Base-by-base conservation (phyloP, 1,284 basidiomycete genomes). In the Exobasidium rhododendri region DNA sequence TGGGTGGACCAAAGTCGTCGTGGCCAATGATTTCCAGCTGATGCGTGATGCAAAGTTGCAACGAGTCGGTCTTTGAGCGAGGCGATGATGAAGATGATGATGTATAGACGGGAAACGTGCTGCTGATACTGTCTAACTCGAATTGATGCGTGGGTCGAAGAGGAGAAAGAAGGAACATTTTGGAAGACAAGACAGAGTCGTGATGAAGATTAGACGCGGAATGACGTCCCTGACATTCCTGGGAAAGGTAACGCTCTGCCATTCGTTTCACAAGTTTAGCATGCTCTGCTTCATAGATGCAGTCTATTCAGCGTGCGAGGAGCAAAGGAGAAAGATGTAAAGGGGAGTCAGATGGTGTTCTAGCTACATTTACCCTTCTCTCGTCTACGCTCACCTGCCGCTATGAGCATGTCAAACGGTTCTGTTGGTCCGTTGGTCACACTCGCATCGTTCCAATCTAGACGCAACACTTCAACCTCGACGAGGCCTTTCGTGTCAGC, bases 1-100 rank as follows among this genome's bases (percentile, higher is more conserved):
- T 60, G 7, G 63, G 62, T 5, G 63, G 51, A 11, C 63, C 63
- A 49, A 65, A 65, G 44, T 65, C 62, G 11, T 65, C 63, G n/a
- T 30, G 54, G 20, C 61, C 59, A 22, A 30, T 35, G 20, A 63
- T 13, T 13, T 64, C 54, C 20, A 45, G 43, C 49, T 44, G 47
- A 20, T 20, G 13, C 28, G 35, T 45, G 28, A 64, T 58, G 14
- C 32, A n/a, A 26, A 63, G 29, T 22, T 35, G 17, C 24, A 49
- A 17, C 14, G n/a, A 24, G 3, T 49, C 47, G 3, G 2, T 61
- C 3, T 47, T n/a, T 4, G 22, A 22, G 28, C n/a, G 11, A 40
- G 35, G 17, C 10, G 35, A 10, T 10, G 35, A 40, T 40, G 35
- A 40, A 1, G 49, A 17, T 4, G 54, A 2, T 10, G 22, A 6